Evolutionary conservation across 352 stramenopile species (phyloP), one percentile per base, ranked within the genome.

Genomic region (Globisporangium parvum): DNA sequence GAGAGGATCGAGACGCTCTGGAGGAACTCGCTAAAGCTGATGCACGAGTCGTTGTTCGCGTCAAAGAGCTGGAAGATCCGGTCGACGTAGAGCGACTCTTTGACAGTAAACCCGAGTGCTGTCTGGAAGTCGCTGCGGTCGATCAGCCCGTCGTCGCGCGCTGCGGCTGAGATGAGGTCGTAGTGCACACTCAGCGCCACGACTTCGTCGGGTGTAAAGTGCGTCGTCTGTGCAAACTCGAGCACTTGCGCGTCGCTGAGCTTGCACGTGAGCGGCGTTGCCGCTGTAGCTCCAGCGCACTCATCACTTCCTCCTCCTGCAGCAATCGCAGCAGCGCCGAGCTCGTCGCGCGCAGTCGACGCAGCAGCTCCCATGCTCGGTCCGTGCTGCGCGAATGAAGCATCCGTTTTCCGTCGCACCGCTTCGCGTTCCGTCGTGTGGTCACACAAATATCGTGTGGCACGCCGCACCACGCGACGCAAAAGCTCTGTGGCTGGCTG

Each of bases 1-100:
- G 82, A 90, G 35, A 90, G 62, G 45, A 88, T 67, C 9, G 73
- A 85, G 6, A 93, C 75, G 37, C 73, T 88, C 61, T 88, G 70
- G 18, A 91, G 58, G 51, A 91, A 91, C 72, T 94, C 80, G 60
- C 58, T 51, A 53, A 92, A 94, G 60, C 74, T 86, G 63, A 91
- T 90, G 60, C 73, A 89, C 66, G 71, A 80, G 67, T 93, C 83
- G 53, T 73, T 66, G 66, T 93, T 91, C 15, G 67, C 55, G 62
- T 91, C 80, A 54, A 93, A 90, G 45, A 91, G 69, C 69, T 88
- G 69, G 57, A 91, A 90, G 55, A 88, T 87, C 23, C 80, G 78
- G 53, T 93, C 80, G 62, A 89, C 83, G 52, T 89, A 91, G 18
- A 91, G 69, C 64, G 78, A 93, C 48, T 91, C 79, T 56, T 91